These are phyloP conservation scores for Dothideomycetes sp. DNA, from an alignment of 2,329 filamentous ascomycete species.

Conservation along the genomic window DNA sequence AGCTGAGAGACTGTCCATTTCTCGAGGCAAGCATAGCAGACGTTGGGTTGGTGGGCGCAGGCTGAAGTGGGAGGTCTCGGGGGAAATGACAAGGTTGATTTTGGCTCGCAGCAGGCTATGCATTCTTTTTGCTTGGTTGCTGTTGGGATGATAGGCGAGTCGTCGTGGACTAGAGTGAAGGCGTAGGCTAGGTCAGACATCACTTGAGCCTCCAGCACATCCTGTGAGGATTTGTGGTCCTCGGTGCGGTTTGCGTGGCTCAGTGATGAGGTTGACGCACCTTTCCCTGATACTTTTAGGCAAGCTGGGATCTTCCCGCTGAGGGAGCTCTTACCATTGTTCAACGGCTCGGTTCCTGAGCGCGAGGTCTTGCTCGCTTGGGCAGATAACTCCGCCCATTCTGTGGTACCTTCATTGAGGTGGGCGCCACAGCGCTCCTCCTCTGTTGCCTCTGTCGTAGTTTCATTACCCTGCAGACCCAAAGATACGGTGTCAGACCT, in stretches of 20 bases:
- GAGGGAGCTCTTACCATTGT: too few relatives aligned
- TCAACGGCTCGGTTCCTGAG: too few relatives aligned
- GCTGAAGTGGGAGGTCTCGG: conserved; percentile 18
- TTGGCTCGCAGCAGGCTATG: conserved; percentile 23
- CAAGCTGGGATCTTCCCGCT: too few relatives aligned
- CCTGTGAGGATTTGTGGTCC: too few relatives aligned
- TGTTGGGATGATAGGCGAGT: background rate
- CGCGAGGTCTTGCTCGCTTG: too few relatives aligned
- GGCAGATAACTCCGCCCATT: too few relatives aligned
- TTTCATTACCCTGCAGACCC: too few relatives aligned
- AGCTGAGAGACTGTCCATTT: conserved; percentile 29
- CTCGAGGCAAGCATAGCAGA: conserved; percentile 26
- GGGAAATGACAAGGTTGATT: conserved; percentile 21
- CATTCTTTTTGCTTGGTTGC: conserved; percentile 16
- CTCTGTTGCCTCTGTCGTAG: too few relatives aligned
- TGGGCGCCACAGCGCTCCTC: too few relatives aligned
- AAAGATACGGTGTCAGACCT: too few relatives aligned
- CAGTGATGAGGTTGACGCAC: background rate
- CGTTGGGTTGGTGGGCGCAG: conserved; percentile 24
- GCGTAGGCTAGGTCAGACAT: background rate
- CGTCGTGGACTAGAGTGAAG: conserved; percentile 1
- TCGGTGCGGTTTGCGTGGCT: background rate
- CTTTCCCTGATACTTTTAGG: background rate
- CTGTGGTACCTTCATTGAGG: too few relatives aligned
- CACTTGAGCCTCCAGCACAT: too few relatives aligned